These are phyloP conservation scores for Coniella lustricola DNA, from an alignment of 2,329 filamentous ascomycete species.

Conservation along the genomic window DNA sequence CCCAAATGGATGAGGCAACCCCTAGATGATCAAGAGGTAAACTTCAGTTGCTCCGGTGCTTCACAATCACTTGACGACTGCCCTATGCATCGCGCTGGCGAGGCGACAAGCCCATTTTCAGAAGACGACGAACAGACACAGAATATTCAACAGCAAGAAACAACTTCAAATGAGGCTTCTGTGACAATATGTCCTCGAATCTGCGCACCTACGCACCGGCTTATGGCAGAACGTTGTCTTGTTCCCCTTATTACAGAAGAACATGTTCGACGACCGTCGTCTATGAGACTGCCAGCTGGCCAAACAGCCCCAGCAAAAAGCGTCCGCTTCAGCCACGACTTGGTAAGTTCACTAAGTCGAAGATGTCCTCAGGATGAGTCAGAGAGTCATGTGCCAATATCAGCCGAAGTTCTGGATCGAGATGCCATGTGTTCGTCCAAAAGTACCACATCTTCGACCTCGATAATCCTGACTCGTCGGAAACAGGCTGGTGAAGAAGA, in stretches of 20 bases:
- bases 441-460: background rate
- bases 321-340: constrained; percentile 8
- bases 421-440: constrained; percentile 19
- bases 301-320: background rate
- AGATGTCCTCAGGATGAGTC: background rate
- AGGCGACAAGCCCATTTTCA: background rate
- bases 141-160: too few species aligned
- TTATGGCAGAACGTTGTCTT: constrained; percentile 3
- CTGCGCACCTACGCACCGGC: background rate
- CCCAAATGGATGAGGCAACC: constrained; percentile 38
- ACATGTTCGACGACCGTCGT: constrained; percentile 11
- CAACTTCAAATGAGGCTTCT: too few species aligned
- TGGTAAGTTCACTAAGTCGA: background rate
- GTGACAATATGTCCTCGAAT: too few species aligned
- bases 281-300: background rate
- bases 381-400: constrained; percentile 17
- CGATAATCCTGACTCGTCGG: background rate
- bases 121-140: background rate
- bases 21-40: constrained; percentile 14
- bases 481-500: background rate
- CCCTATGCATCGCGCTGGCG: too few species aligned
- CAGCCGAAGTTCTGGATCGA: constrained; percentile 29
- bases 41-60: background rate
- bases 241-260: constrained; percentile 13
- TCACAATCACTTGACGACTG: constrained; percentile 11